Evolutionary conservation across 1,139 yeast species (phyloP).

Genomic region (Zygoascus hellenicus): DNA sequence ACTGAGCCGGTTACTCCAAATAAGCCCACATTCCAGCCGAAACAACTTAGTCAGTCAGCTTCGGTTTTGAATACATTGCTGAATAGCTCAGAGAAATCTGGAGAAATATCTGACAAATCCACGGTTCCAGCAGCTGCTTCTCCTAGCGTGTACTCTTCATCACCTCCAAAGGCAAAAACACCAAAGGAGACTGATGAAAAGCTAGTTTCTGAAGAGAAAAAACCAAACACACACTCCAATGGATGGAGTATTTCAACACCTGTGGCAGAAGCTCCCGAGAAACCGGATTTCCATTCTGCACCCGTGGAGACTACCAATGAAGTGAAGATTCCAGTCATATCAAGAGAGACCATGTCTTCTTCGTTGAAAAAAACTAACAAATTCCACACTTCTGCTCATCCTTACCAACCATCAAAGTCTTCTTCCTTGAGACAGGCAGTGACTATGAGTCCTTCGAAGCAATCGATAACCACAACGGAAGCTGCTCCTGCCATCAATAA

Average conservation of each 20-base stretch:
- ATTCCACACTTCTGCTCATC: conserved; percentile 5
- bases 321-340: not conserved
- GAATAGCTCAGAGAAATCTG: conserved; percentile 15
- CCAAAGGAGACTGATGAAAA: not conserved
- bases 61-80: conserved; percentile 57
- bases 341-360: conserved; percentile 6
- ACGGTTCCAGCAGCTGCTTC: not conserved
- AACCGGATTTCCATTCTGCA: not conserved
- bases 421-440: conserved; percentile 25
- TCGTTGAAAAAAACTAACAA: conserved; percentile 6
- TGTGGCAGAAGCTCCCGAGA: not conserved
- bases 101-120: conserved; percentile 11
- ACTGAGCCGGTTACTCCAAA: not conserved
- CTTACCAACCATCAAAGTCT: conserved; percentile 26
- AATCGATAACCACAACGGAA: not conserved
- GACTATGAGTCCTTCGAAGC: conserved; percentile 19
- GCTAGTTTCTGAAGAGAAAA: not conserved
- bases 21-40: conserved; percentile 13
- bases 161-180: not conserved
- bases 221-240: not conserved
- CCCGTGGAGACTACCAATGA: not conserved
- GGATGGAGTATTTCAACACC: not conserved
- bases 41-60: conserved; percentile 57
- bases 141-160: not conserved
- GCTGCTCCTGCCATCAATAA: not conserved